These are phyloP conservation scores for Skeletonema costatum DNA, from an alignment of 108 stramenopile species.

Conservation along the genomic window DNA sequence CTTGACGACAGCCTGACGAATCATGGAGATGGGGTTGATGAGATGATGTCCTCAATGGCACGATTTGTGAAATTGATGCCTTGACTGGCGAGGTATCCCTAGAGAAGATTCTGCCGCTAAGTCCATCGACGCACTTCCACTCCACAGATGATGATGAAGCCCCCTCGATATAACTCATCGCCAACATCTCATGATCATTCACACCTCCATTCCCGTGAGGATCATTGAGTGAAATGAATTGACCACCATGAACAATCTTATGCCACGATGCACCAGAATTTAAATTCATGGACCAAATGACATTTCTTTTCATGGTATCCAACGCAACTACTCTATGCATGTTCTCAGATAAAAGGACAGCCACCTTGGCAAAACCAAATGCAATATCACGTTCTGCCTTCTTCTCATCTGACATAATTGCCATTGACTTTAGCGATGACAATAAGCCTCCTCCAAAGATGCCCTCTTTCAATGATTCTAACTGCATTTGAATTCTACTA, in stretches of 20 bases:
- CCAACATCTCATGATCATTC: conserved; percentile 69
- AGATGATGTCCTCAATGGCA: conserved; percentile 50
- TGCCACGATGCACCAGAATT: conserved; percentile 63
- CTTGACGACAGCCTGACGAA: conserved; percentile 65
- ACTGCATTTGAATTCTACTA: conserved; percentile 61
- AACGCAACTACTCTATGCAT: conserved; percentile 70
- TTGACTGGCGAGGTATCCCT: conserved; percentile 38
- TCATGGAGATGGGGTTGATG: conserved; percentile 50
- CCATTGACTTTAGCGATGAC: conserved; percentile 23
- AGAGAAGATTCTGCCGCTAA: conserved; percentile 63
- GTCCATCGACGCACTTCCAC: conserved; percentile 84
- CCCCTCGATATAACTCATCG: conserved; percentile 47
- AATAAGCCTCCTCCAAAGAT: conserved; percentile 37
- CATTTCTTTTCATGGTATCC: conserved; percentile 48
- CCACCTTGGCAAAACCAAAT: conserved; percentile 87
- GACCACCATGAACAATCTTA: conserved; percentile 76
- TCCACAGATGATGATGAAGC: conserved; percentile 25
- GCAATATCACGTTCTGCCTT: conserved; percentile 53
- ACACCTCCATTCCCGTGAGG: conserved; percentile 75
- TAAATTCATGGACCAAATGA: conserved; percentile 66
- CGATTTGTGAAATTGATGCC: conserved; percentile 66
- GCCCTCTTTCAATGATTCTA: conserved; percentile 38
- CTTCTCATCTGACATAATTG: conserved; percentile 33
- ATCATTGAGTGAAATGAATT: conserved; percentile 51
- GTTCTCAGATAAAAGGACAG: conserved; percentile 64